Base-by-base conservation (phyloP, 768 basidiomycete species). In the Termitomyces sp. region DNA sequence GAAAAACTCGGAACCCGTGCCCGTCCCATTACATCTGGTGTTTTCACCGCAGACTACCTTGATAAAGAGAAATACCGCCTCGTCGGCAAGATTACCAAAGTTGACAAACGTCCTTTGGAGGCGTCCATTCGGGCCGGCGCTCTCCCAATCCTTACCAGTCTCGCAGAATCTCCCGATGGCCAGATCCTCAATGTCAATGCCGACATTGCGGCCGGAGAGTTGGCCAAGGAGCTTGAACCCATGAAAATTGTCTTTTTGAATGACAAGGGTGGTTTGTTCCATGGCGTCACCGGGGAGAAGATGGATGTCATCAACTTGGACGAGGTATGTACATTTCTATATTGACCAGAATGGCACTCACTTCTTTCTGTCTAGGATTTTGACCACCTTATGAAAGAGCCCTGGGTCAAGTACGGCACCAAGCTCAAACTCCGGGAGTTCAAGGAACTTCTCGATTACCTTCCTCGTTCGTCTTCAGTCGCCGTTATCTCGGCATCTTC, bases 101-200 rank as follows among this genome's bases (percentile, higher is more conserved):
- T 98, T 63, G 95, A 99, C 79, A 98, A 98, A 77, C 86, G 94
- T 36, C 96, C 97, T 33, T 84, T 99, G 61, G 97, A 99, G 75
- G 96, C 96, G 2, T 88, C 96, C 52, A 99, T 99, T 73, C 87
- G 93, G 50, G 95, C 96, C 1, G 96, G 97, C 36, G 95, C 94
- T 22, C 82, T 99, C 28, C 97, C 97, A 60, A 97, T 99, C 75
- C 81, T 98, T 20, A 98, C 95, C 65, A 92, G 89, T 73, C 80
- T 99, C 55, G 96, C 97, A 7, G 97, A 98, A 76, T 91, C 92
- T 38, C 83, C 88, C 22, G 94, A 97, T 38, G 97, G 97, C n/a
- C 97, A 99, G 74, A 95, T 99, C 67, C 81, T 98, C 64, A 99
- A 99, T 69, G 97, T 99, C 73, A 99, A 98, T 70, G 97, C 97